Base-by-base conservation (phyloP, 164 flowering plant species). In the Nymphaea colorata region DNA sequence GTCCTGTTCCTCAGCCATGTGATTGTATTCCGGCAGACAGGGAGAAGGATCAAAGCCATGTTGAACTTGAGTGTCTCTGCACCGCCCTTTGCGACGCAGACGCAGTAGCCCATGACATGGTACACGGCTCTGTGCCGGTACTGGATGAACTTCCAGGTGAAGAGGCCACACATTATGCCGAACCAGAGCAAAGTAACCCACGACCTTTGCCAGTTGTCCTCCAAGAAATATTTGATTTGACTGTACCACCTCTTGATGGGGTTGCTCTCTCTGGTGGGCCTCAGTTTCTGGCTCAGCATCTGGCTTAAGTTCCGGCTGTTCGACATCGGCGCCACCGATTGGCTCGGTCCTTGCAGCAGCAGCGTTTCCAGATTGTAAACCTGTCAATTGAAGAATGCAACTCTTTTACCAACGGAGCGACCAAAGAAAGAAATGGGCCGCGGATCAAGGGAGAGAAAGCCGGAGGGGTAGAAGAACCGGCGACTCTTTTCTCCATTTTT, bases 1-100 rank as follows among this genome's bases (percentile, higher is more conserved):
- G 90, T 86, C 67, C 79, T 84, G 84, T 77, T 83, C 70, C 89
- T 76, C 3, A 87, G 89, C 86, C 84, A 83, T 5, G 91, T 87
- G 41, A 87, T 81, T 67, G 89, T 85, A 76, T 85, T 85, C 55
- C 91, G 77, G 69, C 91, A 87, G 43, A 87, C 91, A 0, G 91
- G 91, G 2, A 87, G 75, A 16, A 87, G 69, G 65, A 85, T 81
- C 44, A 87, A 71, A 4, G 91, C 91, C 91, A 87, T 87, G 77
- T 87, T 87, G 69, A 87, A 75, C 70, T 87, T 87, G 6, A 83
- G 76, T 0, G 85, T 83, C 77, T 87, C 91, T 0, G 89, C 87
- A 0, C 80, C 86, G 6, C 87, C 91, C 45, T 87, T 85, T 10
- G 89, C 91, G 7, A 76, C 68, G 75, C 81, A 77, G 1, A 87